A percentile compares a stretch with the other conserved stretches of the same genome.
These are phyloP conservation scores for Kurtzmaniella quercitrusa DNA, from an alignment of 1,139 yeast genomes.

Conservation along the genomic window DNA sequence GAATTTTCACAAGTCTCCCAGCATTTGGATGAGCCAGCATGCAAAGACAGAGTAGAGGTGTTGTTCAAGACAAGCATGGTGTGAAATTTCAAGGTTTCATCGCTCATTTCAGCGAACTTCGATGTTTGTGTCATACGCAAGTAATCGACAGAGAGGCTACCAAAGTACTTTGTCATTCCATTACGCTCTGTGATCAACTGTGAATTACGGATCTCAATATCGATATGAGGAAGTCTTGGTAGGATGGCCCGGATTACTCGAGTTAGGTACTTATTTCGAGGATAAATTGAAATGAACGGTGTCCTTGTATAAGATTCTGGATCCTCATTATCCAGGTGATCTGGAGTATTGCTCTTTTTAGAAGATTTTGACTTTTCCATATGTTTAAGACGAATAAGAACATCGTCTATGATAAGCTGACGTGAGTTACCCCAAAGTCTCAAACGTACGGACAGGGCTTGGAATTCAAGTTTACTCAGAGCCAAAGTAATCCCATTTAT, in stretches of 20 bases:
- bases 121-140: conserved; percentile 19
- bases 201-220: conserved; percentile 26
- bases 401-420: conserved; percentile 27
- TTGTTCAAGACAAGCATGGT: conserved; percentile 13
- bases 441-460: conserved; percentile 25
- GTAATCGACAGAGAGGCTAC: conserved; percentile 17
- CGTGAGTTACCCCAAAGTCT: conserved; percentile 41
- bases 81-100: conserved; percentile 19
- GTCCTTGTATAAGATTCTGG: not conserved
- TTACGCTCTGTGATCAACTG: conserved; percentile 8
- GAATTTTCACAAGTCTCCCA: not conserved
- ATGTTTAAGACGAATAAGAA: conserved; percentile 13
- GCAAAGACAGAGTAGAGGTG: not conserved
- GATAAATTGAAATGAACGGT: conserved; percentile 14
- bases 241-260: conserved; percentile 14
- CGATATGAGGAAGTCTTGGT: conserved; percentile 22
- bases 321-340: not conserved
- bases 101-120: conserved; percentile 17
- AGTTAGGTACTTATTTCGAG: conserved; percentile 14
- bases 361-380: conserved; percentile 2
- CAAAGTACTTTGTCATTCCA: not conserved
- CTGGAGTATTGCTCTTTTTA: not conserved
- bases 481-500: conserved; percentile 27
- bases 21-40: not conserved
- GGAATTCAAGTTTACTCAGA: conserved; percentile 13